These are phyloP conservation scores for Aspergillus sclerotialis DNA, from an alignment of 2,329 filamentous ascomycete species.

Conservation along the genomic window DNA sequence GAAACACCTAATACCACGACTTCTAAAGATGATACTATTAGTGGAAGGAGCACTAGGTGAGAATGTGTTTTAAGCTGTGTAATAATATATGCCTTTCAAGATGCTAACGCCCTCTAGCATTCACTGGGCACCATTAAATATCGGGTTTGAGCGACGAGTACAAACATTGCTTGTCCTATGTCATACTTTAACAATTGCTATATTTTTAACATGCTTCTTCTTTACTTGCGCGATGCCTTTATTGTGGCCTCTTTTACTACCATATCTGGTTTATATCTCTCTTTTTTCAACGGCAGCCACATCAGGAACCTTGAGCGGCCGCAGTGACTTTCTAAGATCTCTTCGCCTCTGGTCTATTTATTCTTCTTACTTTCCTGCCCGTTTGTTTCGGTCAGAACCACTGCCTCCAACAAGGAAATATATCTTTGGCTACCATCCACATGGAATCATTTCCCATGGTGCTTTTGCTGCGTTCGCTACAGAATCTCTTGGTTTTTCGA, in stretches of 20 bases:
- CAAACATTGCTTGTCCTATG: constrained; percentile 73
- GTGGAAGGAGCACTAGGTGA: not conserved
- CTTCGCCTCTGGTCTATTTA: constrained; percentile 80
- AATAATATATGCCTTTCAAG: not conserved
- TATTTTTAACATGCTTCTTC: constrained; percentile 74
- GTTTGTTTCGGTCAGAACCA: constrained; percentile 74
- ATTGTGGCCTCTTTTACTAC: constrained; percentile 71
- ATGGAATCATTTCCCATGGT: constrained; percentile 96
- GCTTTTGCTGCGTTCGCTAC: constrained; percentile 88
- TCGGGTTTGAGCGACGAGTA: constrained; percentile 63
- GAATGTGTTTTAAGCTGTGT: not conserved
- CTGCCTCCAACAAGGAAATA: constrained; percentile 81
- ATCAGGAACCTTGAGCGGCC: constrained; percentile 66
- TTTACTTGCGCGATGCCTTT: constrained; percentile 84
- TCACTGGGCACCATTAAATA: constrained; percentile 73
- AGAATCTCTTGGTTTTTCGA: constrained; percentile 77
- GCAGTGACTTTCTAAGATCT: constrained; percentile 67
- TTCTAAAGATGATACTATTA: not conserved
- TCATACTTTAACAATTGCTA: constrained; percentile 65
- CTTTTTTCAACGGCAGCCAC: constrained; percentile 71
- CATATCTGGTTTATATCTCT: constrained; percentile 73
- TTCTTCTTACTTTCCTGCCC: constrained; percentile 84
- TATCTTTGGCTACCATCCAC: constrained; percentile 94
- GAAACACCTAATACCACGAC: not conserved
- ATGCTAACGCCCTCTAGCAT: constrained; percentile 54